Base-by-base conservation (phyloP, 768 basidiomycete genomes). In the Phylloporus rhodoxanthus region DNA sequence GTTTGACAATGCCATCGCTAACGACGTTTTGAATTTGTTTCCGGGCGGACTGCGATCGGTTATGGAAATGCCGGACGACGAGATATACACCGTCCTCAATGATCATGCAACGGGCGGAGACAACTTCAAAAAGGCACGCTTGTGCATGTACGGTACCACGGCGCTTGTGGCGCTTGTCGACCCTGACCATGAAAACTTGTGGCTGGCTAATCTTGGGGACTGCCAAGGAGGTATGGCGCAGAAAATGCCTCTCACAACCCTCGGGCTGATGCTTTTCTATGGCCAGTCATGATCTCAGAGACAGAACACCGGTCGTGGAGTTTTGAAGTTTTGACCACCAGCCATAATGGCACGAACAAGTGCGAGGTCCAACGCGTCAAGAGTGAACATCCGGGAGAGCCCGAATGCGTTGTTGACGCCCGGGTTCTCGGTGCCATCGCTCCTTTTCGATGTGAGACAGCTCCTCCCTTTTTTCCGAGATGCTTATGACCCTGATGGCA, bases 161-260 rank as follows among this genome's bases (percentile, higher is more conserved):
- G 85, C 83, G 5, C 75, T 89, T 28, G 76, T 89, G 36, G 77
- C 87, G 8, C 73, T 90, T 32, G 75, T 84, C 36, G 85, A 88
- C 68, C 84, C 86, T 30, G 72, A 79, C 17, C 76, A 78, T 54
- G 72, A 77, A 59, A 79, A 87, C 54, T 69, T 89, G 19, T 90
- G 87, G 87, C 68, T 89, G 41, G 87, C 86, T 6, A 88, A 88
- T 60, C 72, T 90, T 23, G 87, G 87, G 13, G 87, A 90, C 60
- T 88, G 85, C 63, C 82, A 85, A 73, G 85, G 85, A 52, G 73
- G 86, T 86, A 9, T 55, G 54, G 82, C 70, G 21, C 38, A 14
- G 20, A 14, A 2, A 1, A 6, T 47, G 43, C 30, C 46, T 56
- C 44, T 14, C 13, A n/a, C 19, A 44, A n/a, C 19, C 17, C 13